A percentile compares a stretch with the other conserved stretches of the same genome.
phyloP scores from a whole-genome alignment of 2,329 filamentous ascomycete species.

The Macroventuria anomochaeta region DNA sequence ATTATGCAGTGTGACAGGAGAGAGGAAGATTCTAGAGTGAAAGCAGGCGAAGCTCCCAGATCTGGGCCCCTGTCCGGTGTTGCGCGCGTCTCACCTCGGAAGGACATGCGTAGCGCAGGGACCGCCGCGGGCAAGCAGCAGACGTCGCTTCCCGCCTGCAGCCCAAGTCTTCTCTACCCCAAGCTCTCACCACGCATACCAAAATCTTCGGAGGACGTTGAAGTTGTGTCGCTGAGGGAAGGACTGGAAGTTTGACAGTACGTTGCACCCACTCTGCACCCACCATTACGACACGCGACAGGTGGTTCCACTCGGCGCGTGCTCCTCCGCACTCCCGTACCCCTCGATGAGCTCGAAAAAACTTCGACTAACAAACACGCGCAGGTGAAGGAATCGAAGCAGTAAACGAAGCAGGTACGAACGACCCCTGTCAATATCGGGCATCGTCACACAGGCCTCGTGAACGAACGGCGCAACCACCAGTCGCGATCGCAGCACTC shows the following conservation, averaged over 20 bases:
- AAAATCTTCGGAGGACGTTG: conserved; percentile 45
- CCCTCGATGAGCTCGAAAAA: conserved; percentile 40
- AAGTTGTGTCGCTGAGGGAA: conserved; percentile 52
- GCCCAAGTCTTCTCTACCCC: conserved; percentile 28
- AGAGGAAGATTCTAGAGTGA: conserved; percentile 21
- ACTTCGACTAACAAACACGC: conserved; percentile 36
- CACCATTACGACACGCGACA: conserved; percentile 7
- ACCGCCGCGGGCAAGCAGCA: conserved; percentile 23
- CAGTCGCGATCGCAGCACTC: conserved; percentile 31
- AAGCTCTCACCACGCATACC: conserved; percentile 28
- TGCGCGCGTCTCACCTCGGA: conserved; percentile 33
- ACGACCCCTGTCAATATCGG: conserved; percentile 11
- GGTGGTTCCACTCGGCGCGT: conserved; percentile 28
- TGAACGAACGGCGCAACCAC: conserved; percentile 18
- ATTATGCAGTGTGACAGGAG: conserved; percentile 16
- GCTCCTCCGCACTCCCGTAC: conserved; percentile 30
- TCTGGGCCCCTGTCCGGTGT: conserved; percentile 21
- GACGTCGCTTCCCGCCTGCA: conserved; percentile 34
- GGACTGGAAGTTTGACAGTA: conserved; percentile 47
- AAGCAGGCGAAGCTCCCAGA: conserved; percentile 24
- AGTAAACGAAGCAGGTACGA: conserved; percentile 39
- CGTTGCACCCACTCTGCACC: conserved; percentile 23
- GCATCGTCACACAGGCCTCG: conserved; percentile 7
- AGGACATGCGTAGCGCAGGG: conserved; percentile 35
- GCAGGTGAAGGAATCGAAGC: conserved; percentile 46